These are phyloP conservation scores for Yamadazyma ubonensis DNA, from an alignment of 805 yeast species.

Conservation along the genomic window DNA sequence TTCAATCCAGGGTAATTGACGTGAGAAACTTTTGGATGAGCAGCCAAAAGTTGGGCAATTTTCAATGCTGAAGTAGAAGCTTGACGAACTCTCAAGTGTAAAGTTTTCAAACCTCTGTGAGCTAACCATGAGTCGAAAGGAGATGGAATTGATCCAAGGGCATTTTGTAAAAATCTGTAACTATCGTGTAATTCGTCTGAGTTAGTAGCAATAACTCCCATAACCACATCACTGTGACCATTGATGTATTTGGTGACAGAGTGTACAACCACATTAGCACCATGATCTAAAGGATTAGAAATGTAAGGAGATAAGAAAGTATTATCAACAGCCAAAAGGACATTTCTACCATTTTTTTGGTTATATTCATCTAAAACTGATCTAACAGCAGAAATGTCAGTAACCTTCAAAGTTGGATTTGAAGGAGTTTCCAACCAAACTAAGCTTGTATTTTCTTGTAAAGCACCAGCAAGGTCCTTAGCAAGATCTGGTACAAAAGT, in stretches of 20 bases:
- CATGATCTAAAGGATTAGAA: slow-evolving; percentile 77
- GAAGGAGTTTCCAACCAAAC: slow-evolving; percentile 91
- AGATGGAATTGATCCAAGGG: slow-evolving; percentile 85
- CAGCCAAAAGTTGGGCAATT: slow-evolving; percentile 63
- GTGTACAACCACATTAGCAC: slow-evolving; percentile 87
- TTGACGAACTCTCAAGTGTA: slow-evolving; percentile 75
- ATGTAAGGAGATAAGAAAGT: slow-evolving; percentile 86
- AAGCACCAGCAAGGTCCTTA: slow-evolving; percentile 52
- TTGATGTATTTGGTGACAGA: slow-evolving; percentile 88
- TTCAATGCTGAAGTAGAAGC: slow-evolving; percentile 64
- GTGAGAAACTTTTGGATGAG: slow-evolving; percentile 51
- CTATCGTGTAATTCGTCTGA: slow-evolving; percentile 56
- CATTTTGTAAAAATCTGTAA: slow-evolving; percentile 78
- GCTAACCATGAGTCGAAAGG: slow-evolving; percentile 92
- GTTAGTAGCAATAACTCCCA: slow-evolving; percentile 80
- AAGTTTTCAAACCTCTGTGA: slow-evolving; percentile 86
- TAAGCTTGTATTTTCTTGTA: slow-evolving; percentile 63
- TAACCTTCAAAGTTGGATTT: slow-evolving; percentile 79
- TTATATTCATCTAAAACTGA: slow-evolving; percentile 47
- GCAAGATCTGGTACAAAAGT: slow-evolving; percentile 66
- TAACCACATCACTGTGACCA: slow-evolving; percentile 89
- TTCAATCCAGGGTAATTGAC: slow-evolving; percentile 86
- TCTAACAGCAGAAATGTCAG: slow-evolving; percentile 68
- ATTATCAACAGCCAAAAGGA: slow-evolving; percentile 77
- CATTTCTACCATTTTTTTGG: slow-evolving; percentile 47